Base-by-base conservation (phyloP, 2,329 filamentous ascomycete genomes). In the Eutypella sp. region DNA sequence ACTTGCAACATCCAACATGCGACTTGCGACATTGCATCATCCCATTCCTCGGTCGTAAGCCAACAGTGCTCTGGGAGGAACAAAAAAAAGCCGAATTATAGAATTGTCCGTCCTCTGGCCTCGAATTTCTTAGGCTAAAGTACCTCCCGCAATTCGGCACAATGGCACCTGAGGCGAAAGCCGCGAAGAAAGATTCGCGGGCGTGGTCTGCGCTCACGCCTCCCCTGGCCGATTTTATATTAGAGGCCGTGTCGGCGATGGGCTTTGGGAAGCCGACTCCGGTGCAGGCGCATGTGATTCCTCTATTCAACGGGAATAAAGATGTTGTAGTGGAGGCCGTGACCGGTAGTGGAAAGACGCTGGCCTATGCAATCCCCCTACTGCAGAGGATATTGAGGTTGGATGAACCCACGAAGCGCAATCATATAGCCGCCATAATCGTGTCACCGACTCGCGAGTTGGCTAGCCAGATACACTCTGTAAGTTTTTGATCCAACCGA, bases 401-500 rank as follows among this genome's bases (percentile, higher is more conserved):
- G 23, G 84, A 90, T 49, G 87, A 92, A 49, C 86, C 89, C 2
- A 82, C 89, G 27, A 95, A 93, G 68, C 89, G 86, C 60, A 86
- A 96, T 65, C 89, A 97, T 64, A 79, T 99, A 48, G 88, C 85
- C 48, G 89, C 87, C 53, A 93, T 99, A 52, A 84, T 99, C 57
- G 84, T 99, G 49, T 92, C 91, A 15, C 93, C 93, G 1, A 99
- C 89, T 2, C 83, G 93, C 67, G 93, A 99, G 68, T 76, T 99
- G 42, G 92, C 93, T 1, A 82, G 82, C 1, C 93, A 99, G 65
- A 97, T 97, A 44, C 81, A 39, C 20, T 39, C 20, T 16, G 36
- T 39, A 39, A 39, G 36, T 2, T 20, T 39, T 39, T 37, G 78
- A 84, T 41, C 90, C 96, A n/a, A n/a, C n/a, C n/a, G n/a, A n/a